phyloP scores from a whole-genome alignment of 345 rosid species.

The Zanthoxylum bungeanum region DNA sequence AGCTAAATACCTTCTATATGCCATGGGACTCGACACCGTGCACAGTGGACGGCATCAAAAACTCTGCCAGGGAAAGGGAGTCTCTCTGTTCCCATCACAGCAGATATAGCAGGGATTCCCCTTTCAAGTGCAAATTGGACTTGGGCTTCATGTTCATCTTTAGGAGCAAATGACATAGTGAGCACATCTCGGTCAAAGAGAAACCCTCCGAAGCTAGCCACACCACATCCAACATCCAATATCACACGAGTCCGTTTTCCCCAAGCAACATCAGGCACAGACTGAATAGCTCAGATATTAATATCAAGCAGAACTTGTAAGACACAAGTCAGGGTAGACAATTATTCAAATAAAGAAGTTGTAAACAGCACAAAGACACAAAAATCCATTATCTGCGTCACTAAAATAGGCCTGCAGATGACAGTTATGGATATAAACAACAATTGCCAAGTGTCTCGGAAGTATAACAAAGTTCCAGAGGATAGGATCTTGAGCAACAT shows the following conservation, averaged over 20 bases:
- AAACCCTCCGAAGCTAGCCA: conserved; percentile 96
- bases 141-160: conserved; percentile 99
- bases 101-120: conserved; percentile 95
- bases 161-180: conserved; percentile 94
- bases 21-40: conserved; percentile 99
- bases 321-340: neutral
- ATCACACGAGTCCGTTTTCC: conserved; percentile 79
- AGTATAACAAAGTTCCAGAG: neutral
- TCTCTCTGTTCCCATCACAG: conserved; percentile 96
- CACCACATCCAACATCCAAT: conserved; percentile 99
- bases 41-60: conserved; percentile 93
- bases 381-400: neutral
- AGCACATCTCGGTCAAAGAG: conserved; percentile 87
- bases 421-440: neutral
- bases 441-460: neutral
- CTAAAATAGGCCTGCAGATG: neutral
- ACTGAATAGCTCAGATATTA: conserved; percentile 42
- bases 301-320: conserved; percentile 16
- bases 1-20: conserved; percentile 81
- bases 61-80: conserved; percentile 94
- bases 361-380: neutral
- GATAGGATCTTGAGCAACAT: neutral
- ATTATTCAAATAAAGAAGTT: neutral
- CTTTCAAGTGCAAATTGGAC: conserved; percentile 97
- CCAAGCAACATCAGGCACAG: conserved; percentile 80